Percentiles rank a stretch among this genome's conserved stretches.
Evolutionary conservation across 2,329 filamentous ascomycete species (phyloP).

Genomic region (Dactylellina sp.): DNA sequence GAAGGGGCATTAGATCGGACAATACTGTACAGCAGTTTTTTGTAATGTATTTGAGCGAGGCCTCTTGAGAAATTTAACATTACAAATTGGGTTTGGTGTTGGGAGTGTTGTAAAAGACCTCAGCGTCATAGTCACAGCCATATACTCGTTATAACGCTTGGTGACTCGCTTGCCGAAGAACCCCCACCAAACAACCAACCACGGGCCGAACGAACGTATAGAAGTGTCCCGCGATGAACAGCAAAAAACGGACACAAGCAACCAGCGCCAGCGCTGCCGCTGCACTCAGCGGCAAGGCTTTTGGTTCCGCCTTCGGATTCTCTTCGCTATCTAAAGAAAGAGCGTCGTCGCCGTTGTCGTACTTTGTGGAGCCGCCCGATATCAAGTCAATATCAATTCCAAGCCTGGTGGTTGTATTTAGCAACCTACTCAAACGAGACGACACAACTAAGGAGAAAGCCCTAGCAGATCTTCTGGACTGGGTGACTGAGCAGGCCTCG

Average conservation of each 20-base stretch:
- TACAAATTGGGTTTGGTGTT: constrained; percentile 25
- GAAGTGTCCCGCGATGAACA: constrained; percentile 55
- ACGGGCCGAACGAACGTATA: constrained; percentile 1
- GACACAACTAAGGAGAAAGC: constrained; percentile 90
- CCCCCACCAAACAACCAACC: constrained; percentile 42
- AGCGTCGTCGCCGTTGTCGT: constrained; percentile 77
- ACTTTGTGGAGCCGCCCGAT: constrained; percentile 86
- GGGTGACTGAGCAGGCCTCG: constrained; percentile 69
- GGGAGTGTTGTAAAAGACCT: constrained; percentile 45
- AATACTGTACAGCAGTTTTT: constrained; percentile 7
- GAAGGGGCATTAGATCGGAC: constrained; percentile 25
- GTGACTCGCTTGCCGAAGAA: constrained; percentile 13
- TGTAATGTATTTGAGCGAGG: constrained; percentile 11
- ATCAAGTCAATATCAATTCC: constrained; percentile 81
- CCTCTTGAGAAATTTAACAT: constrained; percentile 14
- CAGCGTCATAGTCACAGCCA: constrained; percentile 30
- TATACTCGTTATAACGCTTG: constrained; percentile 7
- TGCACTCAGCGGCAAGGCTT: constrained; percentile 38
- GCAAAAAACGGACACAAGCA: constrained; percentile 57
- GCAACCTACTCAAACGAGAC: constrained; percentile 92
- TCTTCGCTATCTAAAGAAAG: constrained; percentile 45
- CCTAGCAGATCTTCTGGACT: constrained; percentile 82
- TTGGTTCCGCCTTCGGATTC: constrained; percentile 44
- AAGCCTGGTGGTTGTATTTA: constrained; percentile 87
- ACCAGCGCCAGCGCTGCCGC: constrained; percentile 58